These are phyloP conservation scores for Saccharomyces pastorianus DNA, from an alignment of 1,139 yeast species.

Conservation along the genomic window DNA sequence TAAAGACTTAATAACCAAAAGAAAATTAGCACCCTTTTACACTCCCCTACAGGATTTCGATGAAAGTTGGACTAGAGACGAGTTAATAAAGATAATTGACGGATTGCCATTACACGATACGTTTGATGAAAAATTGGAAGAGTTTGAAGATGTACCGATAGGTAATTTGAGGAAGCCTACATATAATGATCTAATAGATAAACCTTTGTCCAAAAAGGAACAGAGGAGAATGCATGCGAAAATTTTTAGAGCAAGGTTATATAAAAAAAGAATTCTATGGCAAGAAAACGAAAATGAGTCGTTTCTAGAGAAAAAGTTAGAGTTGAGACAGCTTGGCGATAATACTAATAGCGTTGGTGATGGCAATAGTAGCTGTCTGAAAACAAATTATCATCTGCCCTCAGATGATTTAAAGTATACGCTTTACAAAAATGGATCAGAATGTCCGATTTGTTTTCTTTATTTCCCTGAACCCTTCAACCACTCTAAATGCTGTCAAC, in stretches of 20 bases:
- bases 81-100: conserved; percentile 49
- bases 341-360: conserved; percentile 10
- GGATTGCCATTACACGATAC: conserved; percentile 53
- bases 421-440: conserved; percentile 59
- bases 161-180: conserved; percentile 37
- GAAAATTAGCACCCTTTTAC: conserved; percentile 81
- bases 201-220: conserved; percentile 39
- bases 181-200: conserved; percentile 41
- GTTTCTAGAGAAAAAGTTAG: conserved; percentile 37
- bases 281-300: conserved; percentile 49
- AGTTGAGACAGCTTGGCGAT: conserved; percentile 4
- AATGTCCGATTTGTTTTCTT: conserved; percentile 92
- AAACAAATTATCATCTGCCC: conserved; percentile 26
- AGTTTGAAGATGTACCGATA: conserved; percentile 41
- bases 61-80: conserved; percentile 65
- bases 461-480: conserved; percentile 76
- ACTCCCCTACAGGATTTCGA: conserved; percentile 82
- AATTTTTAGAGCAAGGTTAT: conserved; percentile 41
- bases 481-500: conserved; percentile 82
- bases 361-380: conserved; percentile 8
- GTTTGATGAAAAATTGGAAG: conserved; percentile 42
- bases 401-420: conserved; percentile 39
- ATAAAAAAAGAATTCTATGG: conserved; percentile 40
- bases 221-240: conserved; percentile 48
- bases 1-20: conserved; percentile 51